A percentile compares a stretch with the other conserved stretches of the same genome.
These are phyloP conservation scores for Lipomyces sp. DNA, from an alignment of 805 yeast species.

Conservation along the genomic window DNA sequence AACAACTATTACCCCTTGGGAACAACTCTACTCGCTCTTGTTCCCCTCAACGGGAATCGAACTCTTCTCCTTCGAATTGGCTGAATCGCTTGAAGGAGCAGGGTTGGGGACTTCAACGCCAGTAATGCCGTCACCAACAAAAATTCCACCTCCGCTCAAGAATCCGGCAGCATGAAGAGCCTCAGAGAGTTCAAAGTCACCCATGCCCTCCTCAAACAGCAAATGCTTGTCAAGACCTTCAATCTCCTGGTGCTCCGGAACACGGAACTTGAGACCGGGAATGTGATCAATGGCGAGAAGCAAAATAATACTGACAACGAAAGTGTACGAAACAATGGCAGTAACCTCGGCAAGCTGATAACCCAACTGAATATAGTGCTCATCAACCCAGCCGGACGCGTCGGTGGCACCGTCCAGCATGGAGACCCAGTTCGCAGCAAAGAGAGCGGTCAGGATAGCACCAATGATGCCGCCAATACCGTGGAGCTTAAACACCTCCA, in stretches of 20 bases:
- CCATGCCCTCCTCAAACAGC: constrained; percentile 28
- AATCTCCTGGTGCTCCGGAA: constrained; percentile 81
- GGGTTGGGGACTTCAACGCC: constrained; percentile 1
- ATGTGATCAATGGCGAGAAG: constrained; percentile 64
- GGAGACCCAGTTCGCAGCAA: constrained; percentile 83
- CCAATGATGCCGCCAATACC: constrained; percentile 89
- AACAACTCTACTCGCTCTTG: no score
- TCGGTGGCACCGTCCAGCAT: constrained; percentile 55
- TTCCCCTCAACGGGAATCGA: no score
- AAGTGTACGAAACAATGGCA: constrained; percentile 73
- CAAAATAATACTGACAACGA: constrained; percentile 65
- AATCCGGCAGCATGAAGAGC: constrained; percentile 23
- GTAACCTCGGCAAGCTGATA: constrained; percentile 79
- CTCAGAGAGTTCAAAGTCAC: constrained; percentile 26
- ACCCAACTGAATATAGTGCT: constrained; percentile 77
- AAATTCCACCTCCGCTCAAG: constrained; percentile 1
- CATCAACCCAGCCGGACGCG: constrained; percentile 77
- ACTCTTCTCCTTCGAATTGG: no score
- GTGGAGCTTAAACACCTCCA: constrained; percentile 89
- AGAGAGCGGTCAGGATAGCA: constrained; percentile 78
- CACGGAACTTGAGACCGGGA: constrained; percentile 78
- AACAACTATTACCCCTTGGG: no score
- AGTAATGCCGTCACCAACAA: constrained; percentile 16
- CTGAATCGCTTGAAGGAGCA: no score
- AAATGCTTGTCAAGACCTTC: constrained; percentile 70